Conservation (phyloP, 495 filamentous ascomycete species). For the Copromyces sp. region DNA sequence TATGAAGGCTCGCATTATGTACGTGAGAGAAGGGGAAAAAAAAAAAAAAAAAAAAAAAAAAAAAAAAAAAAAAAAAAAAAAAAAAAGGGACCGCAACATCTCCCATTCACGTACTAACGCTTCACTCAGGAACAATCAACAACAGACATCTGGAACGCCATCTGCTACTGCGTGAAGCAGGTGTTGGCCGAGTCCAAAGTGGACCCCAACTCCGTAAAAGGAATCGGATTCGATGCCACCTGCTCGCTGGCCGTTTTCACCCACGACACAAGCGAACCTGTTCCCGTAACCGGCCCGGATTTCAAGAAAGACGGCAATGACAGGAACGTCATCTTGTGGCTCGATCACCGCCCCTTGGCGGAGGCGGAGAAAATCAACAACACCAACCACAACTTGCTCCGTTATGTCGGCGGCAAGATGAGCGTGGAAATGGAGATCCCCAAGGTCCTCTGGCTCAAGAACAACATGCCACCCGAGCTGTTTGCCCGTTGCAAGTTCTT, state of each 20-base stretch:
- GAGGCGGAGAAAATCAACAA: slow-evolving; percentile 88
- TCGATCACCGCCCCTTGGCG: slow-evolving; percentile 81
- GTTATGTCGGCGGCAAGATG: slow-evolving; percentile 95
- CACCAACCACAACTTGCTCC: slow-evolving; percentile 82
- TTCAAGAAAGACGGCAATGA: slow-evolving; percentile 70
- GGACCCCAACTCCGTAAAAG: slow-evolving; percentile 59
- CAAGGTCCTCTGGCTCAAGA: slow-evolving; percentile 95
- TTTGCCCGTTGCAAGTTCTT: slow-evolving; percentile 94
- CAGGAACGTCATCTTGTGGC: slow-evolving; percentile 85
- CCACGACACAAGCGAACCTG: slow-evolving; percentile 77
- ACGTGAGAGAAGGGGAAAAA: background rate
- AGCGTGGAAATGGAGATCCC: slow-evolving; percentile 98
- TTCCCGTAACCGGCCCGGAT: slow-evolving; percentile 77
- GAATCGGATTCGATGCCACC: slow-evolving; percentile 94
- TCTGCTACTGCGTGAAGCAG: slow-evolving; percentile 70
- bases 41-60: too few species aligned
- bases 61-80: background rate
- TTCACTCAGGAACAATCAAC: slow-evolving; percentile 87
- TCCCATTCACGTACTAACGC: slow-evolving; percentile 3
- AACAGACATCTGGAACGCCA: slow-evolving; percentile 86
- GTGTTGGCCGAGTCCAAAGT: slow-evolving; percentile 71
- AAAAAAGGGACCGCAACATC: background rate
- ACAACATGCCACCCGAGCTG: slow-evolving; percentile 86
- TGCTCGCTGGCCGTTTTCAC: slow-evolving; percentile 90
- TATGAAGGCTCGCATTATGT: slow-evolving; percentile 67